Conservation (phyloP, 2,329 filamentous ascomycete genomes). For the Hirsutella rhossiliensis region DNA sequence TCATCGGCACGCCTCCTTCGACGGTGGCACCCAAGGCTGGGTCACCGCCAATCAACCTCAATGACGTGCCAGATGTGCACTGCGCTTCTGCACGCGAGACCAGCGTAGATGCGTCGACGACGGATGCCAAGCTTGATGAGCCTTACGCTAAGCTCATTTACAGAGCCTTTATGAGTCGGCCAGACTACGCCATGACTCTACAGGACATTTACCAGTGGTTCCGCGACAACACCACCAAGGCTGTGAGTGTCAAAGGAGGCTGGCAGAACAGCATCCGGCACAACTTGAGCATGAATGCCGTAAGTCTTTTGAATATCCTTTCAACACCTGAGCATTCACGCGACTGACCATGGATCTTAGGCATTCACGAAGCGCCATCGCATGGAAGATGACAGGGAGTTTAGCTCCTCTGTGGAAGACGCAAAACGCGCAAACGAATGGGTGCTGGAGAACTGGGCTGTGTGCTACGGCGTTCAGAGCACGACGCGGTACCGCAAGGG, state of each 20-base stretch:
- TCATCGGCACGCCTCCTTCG: slow-evolving; percentile 3
- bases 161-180: slow-evolving; percentile 56
- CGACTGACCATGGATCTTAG: slow-evolving; percentile 10
- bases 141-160: slow-evolving; percentile 80
- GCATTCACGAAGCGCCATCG: slow-evolving; percentile 29
- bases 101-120: slow-evolving; percentile 4
- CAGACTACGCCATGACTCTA: slow-evolving; percentile 59
- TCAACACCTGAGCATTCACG: neutral
- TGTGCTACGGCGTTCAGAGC: slow-evolving; percentile 63
- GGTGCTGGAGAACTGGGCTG: slow-evolving; percentile 60
- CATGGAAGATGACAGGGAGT: slow-evolving; percentile 6
- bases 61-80: neutral
- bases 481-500: slow-evolving; percentile 67
- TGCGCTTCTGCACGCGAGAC: slow-evolving; percentile 5
- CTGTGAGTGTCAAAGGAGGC: slow-evolving; percentile 62
- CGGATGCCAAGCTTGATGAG: slow-evolving; percentile 28
- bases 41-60: neutral
- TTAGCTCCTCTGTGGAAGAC: slow-evolving; percentile 12
- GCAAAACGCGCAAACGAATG: slow-evolving; percentile 62
- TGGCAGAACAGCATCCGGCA: slow-evolving; percentile 97
- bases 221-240: slow-evolving; percentile 65
- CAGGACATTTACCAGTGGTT: slow-evolving; percentile 92
- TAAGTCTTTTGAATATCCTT: slow-evolving; percentile 28
- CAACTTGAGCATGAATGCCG: slow-evolving; percentile 90
- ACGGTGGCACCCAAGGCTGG: slow-evolving; percentile 3